These are phyloP conservation scores for Ogataea philodendri DNA, from an alignment of 805 yeast species.

Conservation along the genomic window DNA sequence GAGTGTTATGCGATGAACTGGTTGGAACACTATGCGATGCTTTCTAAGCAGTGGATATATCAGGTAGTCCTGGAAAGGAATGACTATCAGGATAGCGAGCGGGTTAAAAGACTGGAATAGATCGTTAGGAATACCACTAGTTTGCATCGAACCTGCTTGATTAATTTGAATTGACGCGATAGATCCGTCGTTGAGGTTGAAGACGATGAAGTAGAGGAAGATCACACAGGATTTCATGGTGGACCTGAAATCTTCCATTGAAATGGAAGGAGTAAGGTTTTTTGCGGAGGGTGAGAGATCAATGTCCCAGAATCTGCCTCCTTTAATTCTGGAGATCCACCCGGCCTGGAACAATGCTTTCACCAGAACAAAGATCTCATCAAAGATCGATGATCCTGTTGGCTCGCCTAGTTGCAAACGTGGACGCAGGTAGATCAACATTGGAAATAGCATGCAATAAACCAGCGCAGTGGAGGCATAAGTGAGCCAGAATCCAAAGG, in stretches of 20 bases:
- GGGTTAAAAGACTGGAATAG: slow-evolving; percentile 54
- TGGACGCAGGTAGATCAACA: slow-evolving; percentile 39
- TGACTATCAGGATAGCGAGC: slow-evolving; percentile 46
- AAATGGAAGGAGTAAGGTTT: slow-evolving; percentile 11
- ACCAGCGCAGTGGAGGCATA: slow-evolving; percentile 51
- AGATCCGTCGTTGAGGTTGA: slow-evolving; percentile 44
- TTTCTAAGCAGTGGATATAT: slow-evolving; percentile 46
- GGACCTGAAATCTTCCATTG: slow-evolving; percentile 41
- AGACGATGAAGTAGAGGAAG: slow-evolving; percentile 41
- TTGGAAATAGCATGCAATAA: slow-evolving; percentile 46
- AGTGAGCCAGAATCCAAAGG: slow-evolving; percentile 51
- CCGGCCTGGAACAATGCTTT: slow-evolving; percentile 40
- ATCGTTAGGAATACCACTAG: slow-evolving; percentile 56
- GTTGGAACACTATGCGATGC: slow-evolving; percentile 38
- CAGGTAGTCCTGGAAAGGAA: slow-evolving; percentile 47
- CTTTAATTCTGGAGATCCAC: slow-evolving; percentile 39
- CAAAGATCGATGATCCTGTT: slow-evolving; percentile 43
- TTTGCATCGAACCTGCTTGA: slow-evolving; percentile 51
- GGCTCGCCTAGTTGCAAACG: slow-evolving; percentile 35
- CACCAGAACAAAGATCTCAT: slow-evolving; percentile 38
- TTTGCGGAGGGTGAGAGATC: slow-evolving; percentile 18
- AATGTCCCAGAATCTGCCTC: slow-evolving; percentile 42
- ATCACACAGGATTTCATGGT: slow-evolving; percentile 45
- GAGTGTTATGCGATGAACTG: slow-evolving; percentile 43
- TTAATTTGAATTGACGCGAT: slow-evolving; percentile 46